A percentile compares a stretch with the other conserved stretches of the same genome.
Evolutionary conservation across 2,329 filamentous ascomycete species (phyloP).

Genomic region (Dactylonectria macrodidyma): DNA sequence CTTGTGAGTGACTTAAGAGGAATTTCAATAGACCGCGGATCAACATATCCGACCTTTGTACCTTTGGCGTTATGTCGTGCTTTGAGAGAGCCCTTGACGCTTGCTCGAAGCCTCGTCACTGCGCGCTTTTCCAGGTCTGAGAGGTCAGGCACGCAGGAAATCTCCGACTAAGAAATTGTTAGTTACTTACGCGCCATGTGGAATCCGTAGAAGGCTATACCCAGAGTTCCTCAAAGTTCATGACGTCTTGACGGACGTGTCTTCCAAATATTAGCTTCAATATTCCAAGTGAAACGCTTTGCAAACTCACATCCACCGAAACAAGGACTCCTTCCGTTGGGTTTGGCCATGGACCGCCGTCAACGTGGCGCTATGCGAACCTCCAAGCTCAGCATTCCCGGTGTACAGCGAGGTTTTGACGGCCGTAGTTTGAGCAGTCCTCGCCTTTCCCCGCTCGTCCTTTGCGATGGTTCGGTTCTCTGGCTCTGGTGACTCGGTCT

Average conservation of each 20-base stretch:
- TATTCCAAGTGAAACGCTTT: no score
- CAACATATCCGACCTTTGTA: constrained; percentile 58
- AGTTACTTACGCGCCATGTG: neutral
- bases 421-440: constrained; percentile 38
- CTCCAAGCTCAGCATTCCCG: constrained; percentile 55
- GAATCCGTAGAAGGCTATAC: constrained; percentile 40
- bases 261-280: constrained; percentile 45
- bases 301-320: constrained; percentile 57
- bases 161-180: constrained; percentile 49
- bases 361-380: constrained; percentile 53
- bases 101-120: constrained; percentile 54
- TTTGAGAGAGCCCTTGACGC: constrained; percentile 57
- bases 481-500: constrained; percentile 46
- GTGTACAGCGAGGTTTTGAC: constrained; percentile 56
- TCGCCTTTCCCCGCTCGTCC: constrained; percentile 27
- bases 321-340: constrained; percentile 53
- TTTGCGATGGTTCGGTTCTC: constrained; percentile 42
- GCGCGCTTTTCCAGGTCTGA: constrained; percentile 53
- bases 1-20: constrained; percentile 48
- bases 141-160: constrained; percentile 53
- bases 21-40: constrained; percentile 57
- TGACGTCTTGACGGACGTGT: constrained; percentile 56
- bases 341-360: constrained; percentile 54
- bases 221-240: constrained; percentile 61
- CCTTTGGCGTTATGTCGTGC: constrained; percentile 56